Conservation (phyloP, 2,329 filamentous ascomycete genomes). For the Plectosphaerella plurivora region DNA sequence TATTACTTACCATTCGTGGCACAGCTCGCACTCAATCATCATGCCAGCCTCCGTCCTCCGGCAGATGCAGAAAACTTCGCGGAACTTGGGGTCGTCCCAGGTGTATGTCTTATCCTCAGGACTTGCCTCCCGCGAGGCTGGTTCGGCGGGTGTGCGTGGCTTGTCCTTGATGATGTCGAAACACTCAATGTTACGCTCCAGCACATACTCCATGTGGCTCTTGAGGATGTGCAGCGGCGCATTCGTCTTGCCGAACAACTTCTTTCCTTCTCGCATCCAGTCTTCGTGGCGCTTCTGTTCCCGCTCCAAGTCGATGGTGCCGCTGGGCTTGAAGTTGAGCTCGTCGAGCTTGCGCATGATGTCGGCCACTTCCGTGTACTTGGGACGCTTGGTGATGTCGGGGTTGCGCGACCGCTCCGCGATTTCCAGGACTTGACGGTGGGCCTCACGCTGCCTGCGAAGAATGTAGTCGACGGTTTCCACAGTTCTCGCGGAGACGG, state of each 20-base stretch:
- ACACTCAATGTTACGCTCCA: slow-evolving; percentile 83
- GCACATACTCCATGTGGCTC: slow-evolving; percentile 88
- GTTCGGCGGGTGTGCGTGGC: slow-evolving; percentile 85
- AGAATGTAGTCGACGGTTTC: slow-evolving; percentile 84
- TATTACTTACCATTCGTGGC: slow-evolving; percentile 82
- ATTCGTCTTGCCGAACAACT: slow-evolving; percentile 96
- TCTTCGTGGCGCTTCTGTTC: slow-evolving; percentile 95
- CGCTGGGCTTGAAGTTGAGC: slow-evolving; percentile 86
- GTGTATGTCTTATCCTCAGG: slow-evolving; percentile 42
- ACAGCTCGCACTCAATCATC: slow-evolving; percentile 99
- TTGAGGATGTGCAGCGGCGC: slow-evolving; percentile 94
- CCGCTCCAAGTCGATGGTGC: slow-evolving; percentile 88
- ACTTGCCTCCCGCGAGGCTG: slow-evolving; percentile 76
- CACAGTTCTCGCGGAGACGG: slow-evolving; percentile 78
- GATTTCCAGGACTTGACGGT: slow-evolving; percentile 79
- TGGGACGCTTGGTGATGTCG: slow-evolving; percentile 75
- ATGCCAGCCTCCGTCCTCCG: slow-evolving; percentile 89
- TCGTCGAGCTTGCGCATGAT: slow-evolving; percentile 84
- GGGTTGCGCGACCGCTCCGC: slow-evolving; percentile 71
- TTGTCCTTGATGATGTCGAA: slow-evolving; percentile 84
- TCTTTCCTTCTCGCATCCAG: slow-evolving; percentile 98
- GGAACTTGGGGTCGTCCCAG: slow-evolving; percentile 57
- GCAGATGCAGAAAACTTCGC: slow-evolving; percentile 96
- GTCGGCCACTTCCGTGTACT: slow-evolving; percentile 84
- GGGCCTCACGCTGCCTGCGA: slow-evolving; percentile 92